Conservation (phyloP, 2,329 filamentous ascomycete species). For the Raffaelea albimanens region DNA sequence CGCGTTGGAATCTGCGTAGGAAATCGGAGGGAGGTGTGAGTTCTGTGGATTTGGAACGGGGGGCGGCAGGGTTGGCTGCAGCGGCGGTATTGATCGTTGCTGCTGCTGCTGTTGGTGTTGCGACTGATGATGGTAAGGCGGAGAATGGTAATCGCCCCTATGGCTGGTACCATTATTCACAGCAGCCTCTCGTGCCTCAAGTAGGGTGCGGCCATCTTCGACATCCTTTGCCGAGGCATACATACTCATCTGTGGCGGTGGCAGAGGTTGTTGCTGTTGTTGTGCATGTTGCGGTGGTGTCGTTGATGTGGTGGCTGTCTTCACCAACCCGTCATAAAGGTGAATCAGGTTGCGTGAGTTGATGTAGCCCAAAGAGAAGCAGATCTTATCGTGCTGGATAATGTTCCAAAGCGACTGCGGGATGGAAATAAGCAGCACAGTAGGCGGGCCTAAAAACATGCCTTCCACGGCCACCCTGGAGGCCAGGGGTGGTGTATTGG, state of each 20-base stretch:
- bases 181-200: slow-evolving; percentile 41
- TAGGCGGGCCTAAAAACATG: slow-evolving; percentile 59
- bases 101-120: slow-evolving; percentile 2
- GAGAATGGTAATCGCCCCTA: slow-evolving; percentile 1
- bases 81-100: slow-evolving; percentile 3
- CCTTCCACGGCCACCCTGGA: slow-evolving; percentile 54
- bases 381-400: slow-evolving; percentile 57
- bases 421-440: slow-evolving; percentile 58
- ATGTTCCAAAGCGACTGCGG: slow-evolving; percentile 54
- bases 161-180: slow-evolving; percentile 1
- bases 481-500: slow-evolving; percentile 45
- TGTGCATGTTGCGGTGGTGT: not conserved
- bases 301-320: slow-evolving; percentile 23
- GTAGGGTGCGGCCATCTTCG: slow-evolving; percentile 47
- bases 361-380: slow-evolving; percentile 55
- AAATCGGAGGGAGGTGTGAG: slow-evolving; percentile 1
- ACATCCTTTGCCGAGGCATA: slow-evolving; percentile 39
- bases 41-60: slow-evolving; percentile 6
- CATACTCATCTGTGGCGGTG: slow-evolving; percentile 16
- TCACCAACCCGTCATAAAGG: slow-evolving; percentile 50
- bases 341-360: slow-evolving; percentile 60
- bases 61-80: slow-evolving; percentile 3
- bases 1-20: slow-evolving; percentile 1
- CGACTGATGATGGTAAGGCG: slow-evolving; percentile 9
- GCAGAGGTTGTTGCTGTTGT: slow-evolving; percentile 12